A percentile compares a stretch with the other conserved stretches of the same genome.
Evolutionary conservation across 148 eudicot genomes (phyloP).

Genomic region (Polygonum aviculare): DNA sequence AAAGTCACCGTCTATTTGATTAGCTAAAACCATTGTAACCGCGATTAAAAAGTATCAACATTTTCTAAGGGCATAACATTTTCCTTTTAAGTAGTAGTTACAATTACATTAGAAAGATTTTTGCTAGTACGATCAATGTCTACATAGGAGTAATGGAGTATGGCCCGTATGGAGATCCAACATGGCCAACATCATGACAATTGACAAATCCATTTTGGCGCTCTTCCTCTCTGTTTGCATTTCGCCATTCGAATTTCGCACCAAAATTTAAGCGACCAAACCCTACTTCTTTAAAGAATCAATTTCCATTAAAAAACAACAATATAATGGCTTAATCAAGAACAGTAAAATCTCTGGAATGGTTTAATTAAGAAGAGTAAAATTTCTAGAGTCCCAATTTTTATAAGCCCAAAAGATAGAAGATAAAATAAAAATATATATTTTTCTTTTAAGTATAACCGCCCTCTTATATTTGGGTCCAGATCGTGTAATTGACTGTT

Average conservation of each 20-base stretch:
- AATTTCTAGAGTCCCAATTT: background rate
- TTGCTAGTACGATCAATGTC: background rate
- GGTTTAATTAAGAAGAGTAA: background rate
- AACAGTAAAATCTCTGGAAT: background rate
- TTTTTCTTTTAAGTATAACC: background rate
- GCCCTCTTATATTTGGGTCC: conserved; percentile 1
- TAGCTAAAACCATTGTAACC: too few species aligned
- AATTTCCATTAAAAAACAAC: background rate
- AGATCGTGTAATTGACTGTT: conserved; percentile 11
- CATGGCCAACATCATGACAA: background rate
- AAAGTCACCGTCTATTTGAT: too few species aligned
- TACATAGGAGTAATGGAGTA: background rate
- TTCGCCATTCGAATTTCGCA: conserved; percentile 1
- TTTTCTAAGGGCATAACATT: too few species aligned
- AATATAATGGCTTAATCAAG: background rate
- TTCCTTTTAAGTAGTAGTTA: background rate
- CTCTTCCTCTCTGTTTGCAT: background rate
- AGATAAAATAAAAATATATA: background rate
- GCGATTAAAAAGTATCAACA: too few species aligned
- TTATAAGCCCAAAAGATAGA: background rate
- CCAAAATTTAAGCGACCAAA: background rate
- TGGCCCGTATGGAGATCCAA: too few species aligned
- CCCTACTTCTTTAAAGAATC: background rate
- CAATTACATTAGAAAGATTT: background rate
- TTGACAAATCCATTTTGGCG: background rate